Evolutionary conservation across 179 eudicot genomes (phyloP), one percentile per base, ranked within the genome.

Genomic region (Dionaea muscipula): DNA sequence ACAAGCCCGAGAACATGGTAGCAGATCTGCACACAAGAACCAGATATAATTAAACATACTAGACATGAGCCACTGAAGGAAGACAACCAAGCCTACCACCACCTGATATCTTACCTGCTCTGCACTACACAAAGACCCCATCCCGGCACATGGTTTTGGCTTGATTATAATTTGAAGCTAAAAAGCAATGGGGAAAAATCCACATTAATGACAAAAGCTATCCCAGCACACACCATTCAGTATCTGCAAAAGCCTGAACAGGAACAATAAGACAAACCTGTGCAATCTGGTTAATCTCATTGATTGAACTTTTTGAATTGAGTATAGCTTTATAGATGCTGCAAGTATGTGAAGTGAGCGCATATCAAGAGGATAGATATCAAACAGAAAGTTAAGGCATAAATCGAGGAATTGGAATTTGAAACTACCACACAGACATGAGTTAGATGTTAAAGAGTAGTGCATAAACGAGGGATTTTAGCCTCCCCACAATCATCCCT

Each of bases 1-100:
- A 93, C 86, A 61, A 93, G 85, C 62, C 96, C 99, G 55, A 93
- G 94, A 51, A 88, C 86, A 79, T 88, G 95, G 70, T 93, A 93
- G 69, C 94, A 83, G 57, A 93, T 76, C 99, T 93, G 81, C 65
- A 68, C 11, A 44, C 33, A 23, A 47, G 50, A 47, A 33, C 44
- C 56, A 41, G 12, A 45, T 40, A 26, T 4, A 53, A 22, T 26
- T 26, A 48, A 48, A 48, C 13, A 51, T 45, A 21, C 37, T 45
- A 56, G 17, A 40, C 41, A 7, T 33, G 37, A 26, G 2, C 15
- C 17, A 43, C 36, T 46, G 31, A 35, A 49, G 10, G 39, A 46
- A 41, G 43, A 35, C 28, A 51, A 40, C 24, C 23, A 58, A 24
- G 24, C 21, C 53, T 21, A 27, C 38, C 28, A 21, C 21, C 26